phyloP scores from a whole-genome alignment of 2,329 filamentous ascomycete genomes.

The Colletotrichum eleusines region DNA sequence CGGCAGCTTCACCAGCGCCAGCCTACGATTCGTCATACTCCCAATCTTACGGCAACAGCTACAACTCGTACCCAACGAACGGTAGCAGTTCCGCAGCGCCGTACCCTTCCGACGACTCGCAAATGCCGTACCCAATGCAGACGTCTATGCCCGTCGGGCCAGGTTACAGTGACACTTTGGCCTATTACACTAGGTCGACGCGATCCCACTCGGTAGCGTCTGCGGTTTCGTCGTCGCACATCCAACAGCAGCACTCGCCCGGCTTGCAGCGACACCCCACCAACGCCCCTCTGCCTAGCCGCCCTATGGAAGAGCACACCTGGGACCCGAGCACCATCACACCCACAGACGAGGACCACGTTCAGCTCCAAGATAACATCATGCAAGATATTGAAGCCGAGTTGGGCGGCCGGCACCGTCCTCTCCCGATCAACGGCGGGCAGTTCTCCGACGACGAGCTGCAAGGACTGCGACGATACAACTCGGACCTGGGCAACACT shows the following conservation, averaged over 20 bases:
- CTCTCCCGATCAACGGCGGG: constrained; percentile 58
- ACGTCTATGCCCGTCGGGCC: constrained; percentile 67
- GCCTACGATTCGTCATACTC: constrained; percentile 53
- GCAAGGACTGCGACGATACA: constrained; percentile 62
- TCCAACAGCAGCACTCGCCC: constrained; percentile 56
- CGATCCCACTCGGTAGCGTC: constrained; percentile 66
- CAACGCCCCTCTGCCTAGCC: constrained; percentile 69
- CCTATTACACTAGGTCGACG: constrained; percentile 58
- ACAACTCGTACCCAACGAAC: constrained; percentile 55
- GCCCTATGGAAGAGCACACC: constrained; percentile 60
- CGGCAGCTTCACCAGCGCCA: constrained; percentile 47
- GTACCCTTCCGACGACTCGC: constrained; percentile 52
- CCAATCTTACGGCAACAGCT: constrained; percentile 43
- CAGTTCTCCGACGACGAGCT: constrained; percentile 60
- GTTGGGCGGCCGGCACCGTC: constrained; percentile 57
- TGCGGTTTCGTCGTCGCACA: constrained; percentile 58
- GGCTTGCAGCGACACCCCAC: constrained; percentile 70
- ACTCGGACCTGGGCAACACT: constrained; percentile 59
- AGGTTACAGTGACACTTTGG: constrained; percentile 62
- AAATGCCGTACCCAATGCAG: constrained; percentile 64
- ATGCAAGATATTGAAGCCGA: constrained; percentile 71
- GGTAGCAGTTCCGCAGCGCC: constrained; percentile 54
- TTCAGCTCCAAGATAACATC: constrained; percentile 60
- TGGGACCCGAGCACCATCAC: constrained; percentile 55
- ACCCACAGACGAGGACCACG: constrained; percentile 47